Percentiles rank a stretch among this genome's conserved stretches.
Conservation (phyloP, 805 yeast genomes). For the Candida pseudofarinosa region DNA sequence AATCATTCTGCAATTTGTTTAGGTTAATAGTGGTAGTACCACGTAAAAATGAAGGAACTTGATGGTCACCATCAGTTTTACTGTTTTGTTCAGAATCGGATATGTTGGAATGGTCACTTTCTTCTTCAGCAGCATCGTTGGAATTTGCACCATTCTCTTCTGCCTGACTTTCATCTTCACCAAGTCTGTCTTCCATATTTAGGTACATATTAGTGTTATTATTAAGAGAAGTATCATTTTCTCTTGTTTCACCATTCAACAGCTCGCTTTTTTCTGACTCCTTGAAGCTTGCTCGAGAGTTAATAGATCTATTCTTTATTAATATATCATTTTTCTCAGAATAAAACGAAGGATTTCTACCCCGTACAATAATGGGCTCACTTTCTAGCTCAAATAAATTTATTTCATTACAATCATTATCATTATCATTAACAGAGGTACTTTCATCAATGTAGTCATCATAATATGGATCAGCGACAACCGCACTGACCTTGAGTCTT, state of each 20-base stretch:
- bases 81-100: neutral
- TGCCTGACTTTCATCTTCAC: slow-evolving; percentile 10
- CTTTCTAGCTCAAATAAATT: slow-evolving; percentile 26
- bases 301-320: slow-evolving; percentile 26
- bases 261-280: neutral
- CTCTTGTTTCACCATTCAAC: neutral
- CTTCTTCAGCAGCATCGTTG: neutral
- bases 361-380: slow-evolving; percentile 54
- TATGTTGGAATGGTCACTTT: neutral
- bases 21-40: slow-evolving; percentile 9
- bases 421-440: slow-evolving; percentile 13
- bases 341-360: slow-evolving; percentile 60
- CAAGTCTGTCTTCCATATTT: slow-evolving; percentile 4
- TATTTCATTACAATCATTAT: slow-evolving; percentile 26
- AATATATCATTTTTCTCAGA: slow-evolving; percentile 48
- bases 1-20: slow-evolving; percentile 5
- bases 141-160: slow-evolving; percentile 6
- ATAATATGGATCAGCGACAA: slow-evolving; percentile 35
- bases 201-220: slow-evolving; percentile 3
- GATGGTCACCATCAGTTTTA: neutral
- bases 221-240: neutral
- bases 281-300: slow-evolving; percentile 15
- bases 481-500: slow-evolving; percentile 28
- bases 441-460: slow-evolving; percentile 36
- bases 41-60: slow-evolving; percentile 11